Percentiles rank a stretch among this genome's conserved stretches.
phyloP scores from a whole-genome alignment of 108 stramenopile species.

The Mayamaea pseudoterrestris region DNA sequence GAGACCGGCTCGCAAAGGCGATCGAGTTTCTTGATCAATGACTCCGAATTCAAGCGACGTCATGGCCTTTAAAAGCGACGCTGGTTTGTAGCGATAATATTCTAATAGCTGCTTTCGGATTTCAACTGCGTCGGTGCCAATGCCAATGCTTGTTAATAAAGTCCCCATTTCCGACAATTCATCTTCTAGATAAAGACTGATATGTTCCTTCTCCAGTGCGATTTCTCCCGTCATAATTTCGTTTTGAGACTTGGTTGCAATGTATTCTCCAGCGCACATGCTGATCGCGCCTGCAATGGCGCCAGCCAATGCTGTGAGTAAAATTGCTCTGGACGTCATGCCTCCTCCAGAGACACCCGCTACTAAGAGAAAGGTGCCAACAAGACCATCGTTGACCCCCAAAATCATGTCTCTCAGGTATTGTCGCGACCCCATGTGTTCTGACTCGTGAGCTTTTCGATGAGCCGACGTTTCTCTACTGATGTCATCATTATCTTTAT shows the following conservation, averaged over 20 bases:
- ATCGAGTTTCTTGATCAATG: slow-evolving; percentile 49
- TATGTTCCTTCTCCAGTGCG: slow-evolving; percentile 45
- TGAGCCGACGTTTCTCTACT: too few species aligned
- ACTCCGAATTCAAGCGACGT: slow-evolving; percentile 67
- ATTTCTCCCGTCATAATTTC: slow-evolving; percentile 67
- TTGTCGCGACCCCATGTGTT: slow-evolving; percentile 57
- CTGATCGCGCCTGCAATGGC: slow-evolving; percentile 61
- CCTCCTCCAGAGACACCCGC: slow-evolving; percentile 64
- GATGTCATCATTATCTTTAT: too few species aligned
- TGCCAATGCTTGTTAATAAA: slow-evolving; percentile 45
- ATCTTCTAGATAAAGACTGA: slow-evolving; percentile 27
- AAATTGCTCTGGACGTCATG: slow-evolving; percentile 33
- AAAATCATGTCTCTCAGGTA: slow-evolving; percentile 73
- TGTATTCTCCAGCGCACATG: slow-evolving; percentile 70
- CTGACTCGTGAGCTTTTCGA: too few species aligned
- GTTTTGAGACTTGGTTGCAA: slow-evolving; percentile 73
- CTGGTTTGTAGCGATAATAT: slow-evolving; percentile 41
- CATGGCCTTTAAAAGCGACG: slow-evolving; percentile 62
- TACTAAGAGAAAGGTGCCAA: slow-evolving; percentile 62
- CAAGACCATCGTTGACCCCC: slow-evolving; percentile 68
- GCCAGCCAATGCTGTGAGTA: slow-evolving; percentile 61
- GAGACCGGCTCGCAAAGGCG: slow-evolving; percentile 38
- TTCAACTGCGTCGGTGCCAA: slow-evolving; percentile 13
- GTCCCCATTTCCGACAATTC: slow-evolving; percentile 37
- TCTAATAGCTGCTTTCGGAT: slow-evolving; percentile 20